Percentiles rank a stretch among this genome's conserved stretches.
phyloP scores from a whole-genome alignment of 768 basidiomycete genomes.

The Rhizopogon vinicolor region DNA sequence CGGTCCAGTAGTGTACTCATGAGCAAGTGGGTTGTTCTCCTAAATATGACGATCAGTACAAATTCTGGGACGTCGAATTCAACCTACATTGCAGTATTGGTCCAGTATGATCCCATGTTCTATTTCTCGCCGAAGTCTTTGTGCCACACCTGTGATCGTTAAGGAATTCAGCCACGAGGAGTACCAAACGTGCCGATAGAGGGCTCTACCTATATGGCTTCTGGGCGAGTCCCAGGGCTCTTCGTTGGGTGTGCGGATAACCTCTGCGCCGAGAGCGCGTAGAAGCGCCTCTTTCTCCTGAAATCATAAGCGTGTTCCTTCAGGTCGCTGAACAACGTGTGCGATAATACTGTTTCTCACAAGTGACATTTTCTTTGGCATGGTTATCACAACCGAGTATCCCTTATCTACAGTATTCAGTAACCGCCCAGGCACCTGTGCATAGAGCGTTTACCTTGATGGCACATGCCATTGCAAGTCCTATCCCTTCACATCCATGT shows the following conservation, averaged over 20 bases:
- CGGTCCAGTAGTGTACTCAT: constrained; percentile 85
- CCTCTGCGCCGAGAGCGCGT: constrained; percentile 89
- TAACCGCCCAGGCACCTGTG: constrained; percentile 23
- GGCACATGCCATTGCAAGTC: constrained; percentile 88
- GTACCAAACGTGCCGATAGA: constrained; percentile 19
- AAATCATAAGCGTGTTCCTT: neutral
- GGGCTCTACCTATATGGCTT: constrained; percentile 83
- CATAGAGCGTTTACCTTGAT: constrained; percentile 64
- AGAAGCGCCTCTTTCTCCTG: constrained; percentile 92
- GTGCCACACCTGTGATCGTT: constrained; percentile 84
- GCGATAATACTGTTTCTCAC: constrained; percentile 30
- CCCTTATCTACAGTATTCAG: constrained; percentile 88
- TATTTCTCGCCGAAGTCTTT: constrained; percentile 69
- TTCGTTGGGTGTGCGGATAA: constrained; percentile 89
- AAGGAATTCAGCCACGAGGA: constrained; percentile 84
- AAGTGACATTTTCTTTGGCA: constrained; percentile 94
- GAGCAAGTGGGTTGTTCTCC: constrained; percentile 86
- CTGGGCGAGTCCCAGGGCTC: constrained; percentile 87
- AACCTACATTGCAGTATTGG: constrained; percentile 77
- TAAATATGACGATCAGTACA: constrained; percentile 20
- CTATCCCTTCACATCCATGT: constrained; percentile 59
- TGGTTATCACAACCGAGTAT: constrained; percentile 84
- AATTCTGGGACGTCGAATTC: neutral
- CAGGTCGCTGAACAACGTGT: neutral
- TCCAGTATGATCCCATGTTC: constrained; percentile 87